Base-by-base conservation (phyloP, 768 basidiomycete genomes). In the Terana coerulea region DNA sequence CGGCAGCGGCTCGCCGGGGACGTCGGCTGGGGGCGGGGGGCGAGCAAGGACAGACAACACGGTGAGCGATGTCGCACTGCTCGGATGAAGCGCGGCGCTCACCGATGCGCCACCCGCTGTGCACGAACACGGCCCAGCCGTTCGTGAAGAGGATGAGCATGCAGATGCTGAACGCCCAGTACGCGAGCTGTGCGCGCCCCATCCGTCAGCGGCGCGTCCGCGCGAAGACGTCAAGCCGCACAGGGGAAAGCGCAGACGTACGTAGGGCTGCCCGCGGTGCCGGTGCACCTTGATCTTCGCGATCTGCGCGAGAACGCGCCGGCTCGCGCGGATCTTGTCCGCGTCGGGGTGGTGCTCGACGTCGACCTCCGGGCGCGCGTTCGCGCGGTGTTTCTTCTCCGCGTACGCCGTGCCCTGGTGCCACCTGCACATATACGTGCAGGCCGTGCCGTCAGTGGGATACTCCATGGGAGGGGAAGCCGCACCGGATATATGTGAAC, bases 401-500 rank as follows among this genome's bases (percentile, higher is more conserved):
- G 55, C 60, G 33, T 63, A 56, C 0, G 51, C 54, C 1, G 61
- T 65, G 0, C 64, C 64, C 30, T 60, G 55, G 41, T 61, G 41
- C 61, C 61, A 65, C 59, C 64, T 46, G n/a, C n/a, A 53, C 30
- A 64, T 64, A 25, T 64, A 64, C 1, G 61, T 64, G 15, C 2
- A 19, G 14, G 3, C n/a, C 37, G 17, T 12, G 9, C 8, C 10
- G 43, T 15, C 2, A 30, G 9, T 19, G 25, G 2, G 1, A 11
- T 7, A 19, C 11, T 11, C 8, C 5, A 17, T 14, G 4, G 2
- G n/a, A n/a, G 5, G 31, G 6, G 24, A 22, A 2, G 6, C 43
- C 47, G 8, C 22, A 60, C 59, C 61, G 52, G 28, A 63, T 63
- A 26, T 63, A 63, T 4, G 59, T 63, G 47, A 57, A 63, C 26